Evolutionary conservation across 2,329 filamentous ascomycete species (phyloP).

Genomic region (Arthrobotrys sphaeroides): DNA sequence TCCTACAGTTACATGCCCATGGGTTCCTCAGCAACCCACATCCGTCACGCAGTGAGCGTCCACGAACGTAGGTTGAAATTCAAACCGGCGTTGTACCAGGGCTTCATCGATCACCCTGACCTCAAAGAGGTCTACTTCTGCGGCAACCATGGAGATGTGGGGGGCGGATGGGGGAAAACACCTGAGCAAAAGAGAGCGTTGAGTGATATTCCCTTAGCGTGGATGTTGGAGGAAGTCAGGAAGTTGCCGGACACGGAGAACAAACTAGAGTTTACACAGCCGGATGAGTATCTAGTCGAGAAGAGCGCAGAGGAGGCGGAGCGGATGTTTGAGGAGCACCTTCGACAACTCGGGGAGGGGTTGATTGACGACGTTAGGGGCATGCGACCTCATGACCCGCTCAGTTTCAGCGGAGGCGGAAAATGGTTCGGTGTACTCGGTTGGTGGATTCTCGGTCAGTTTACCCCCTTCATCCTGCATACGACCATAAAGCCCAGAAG

Average conservation of each 20-base stretch:
- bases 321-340: conserved; percentile 43
- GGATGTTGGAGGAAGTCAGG: conserved; percentile 66
- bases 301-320: conserved; percentile 22
- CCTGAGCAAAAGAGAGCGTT: conserved; percentile 60
- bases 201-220: conserved; percentile 66
- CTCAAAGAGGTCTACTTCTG: conserved; percentile 68
- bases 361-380: conserved; percentile 47
- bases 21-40: conserved; percentile 63
- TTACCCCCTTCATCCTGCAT: background rate
- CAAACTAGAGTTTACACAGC: conserved; percentile 47
- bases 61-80: conserved; percentile 69
- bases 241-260: conserved; percentile 55
- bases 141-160: conserved; percentile 67
- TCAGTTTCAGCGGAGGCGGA: conserved; percentile 59
- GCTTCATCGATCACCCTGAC: conserved; percentile 58
- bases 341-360: conserved; percentile 32
- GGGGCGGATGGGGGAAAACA: conserved; percentile 65
- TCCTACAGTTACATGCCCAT: conserved; percentile 62
- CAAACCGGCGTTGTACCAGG: conserved; percentile 65
- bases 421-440: conserved; percentile 57
- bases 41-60: conserved; percentile 67
- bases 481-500: no score
- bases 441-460: conserved; percentile 60
- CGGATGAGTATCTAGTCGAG: conserved; percentile 36
- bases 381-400: conserved; percentile 59